Base-by-base conservation (phyloP, 2,329 filamentous ascomycete genomes). In the Plectosphaerella cucumerina region DNA sequence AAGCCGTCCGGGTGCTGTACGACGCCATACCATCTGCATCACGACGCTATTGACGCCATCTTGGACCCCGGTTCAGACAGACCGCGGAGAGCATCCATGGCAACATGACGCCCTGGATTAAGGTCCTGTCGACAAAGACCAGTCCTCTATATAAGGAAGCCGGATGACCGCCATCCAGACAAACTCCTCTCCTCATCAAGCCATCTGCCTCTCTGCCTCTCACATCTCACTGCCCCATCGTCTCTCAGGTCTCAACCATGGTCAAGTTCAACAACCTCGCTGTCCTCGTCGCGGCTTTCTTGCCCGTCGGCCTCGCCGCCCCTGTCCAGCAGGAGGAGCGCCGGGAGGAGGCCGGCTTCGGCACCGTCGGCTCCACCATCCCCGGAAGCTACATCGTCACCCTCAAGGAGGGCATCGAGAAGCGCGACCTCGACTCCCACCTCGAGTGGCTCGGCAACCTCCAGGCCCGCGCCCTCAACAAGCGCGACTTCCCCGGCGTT, bases 301-400 rank as follows among this genome's bases (percentile, higher is more conserved):
- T 43, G 35, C 47, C 47, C 47, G 42, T 51, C 23, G 51, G 52
- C 44, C 34, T 44, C 44, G 26, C 55, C 46, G 54, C 54, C 26
- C 52, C 54, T 33, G 52, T 53, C 18, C 43, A 44, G 20, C 51
- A 34, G 34, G 35, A 48, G 31, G 20, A 23, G 20, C 33, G 39
- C 17, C 14, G 21, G 6, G 54, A 45, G 35, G 42, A n/a, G 17
- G 35, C 18, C 15, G 4, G n/a, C n/a, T 48, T 26, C n/a, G 47
- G 47, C 20, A 50, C 39, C 14, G 47, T 51, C 10, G 18, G 20
- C 34, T 41, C 52, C 48, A 54, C 69, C 35, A 54, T 71, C 39
- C 58, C 68, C 45, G 65, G 65, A 55, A 73, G 69, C 56, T 76
- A 75, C 59, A 76, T 77, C 51, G 60, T 77, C 60, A 76, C 72